A percentile compares a stretch with the other conserved stretches of the same genome.
phyloP scores from a whole-genome alignment of 176 grass and related monocot species.

The Cymbopogon citratus region DNA sequence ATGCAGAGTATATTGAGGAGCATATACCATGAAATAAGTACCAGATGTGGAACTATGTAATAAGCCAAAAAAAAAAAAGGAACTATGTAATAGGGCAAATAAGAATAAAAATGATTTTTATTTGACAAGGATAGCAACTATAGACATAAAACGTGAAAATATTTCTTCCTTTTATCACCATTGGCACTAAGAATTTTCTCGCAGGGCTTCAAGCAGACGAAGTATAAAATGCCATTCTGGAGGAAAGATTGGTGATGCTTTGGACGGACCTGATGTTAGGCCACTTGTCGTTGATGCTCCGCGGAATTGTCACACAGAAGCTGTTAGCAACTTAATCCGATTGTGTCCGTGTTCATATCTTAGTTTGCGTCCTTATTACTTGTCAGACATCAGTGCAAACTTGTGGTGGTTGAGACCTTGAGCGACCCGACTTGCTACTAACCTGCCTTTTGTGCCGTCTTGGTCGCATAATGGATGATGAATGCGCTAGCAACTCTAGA shows the following conservation, averaged over 20 bases:
- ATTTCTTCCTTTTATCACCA: neutral
- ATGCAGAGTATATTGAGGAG: neutral
- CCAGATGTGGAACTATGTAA: neutral
- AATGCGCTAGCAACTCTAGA: neutral
- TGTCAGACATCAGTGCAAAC: neutral
- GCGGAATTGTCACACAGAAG: neutral
- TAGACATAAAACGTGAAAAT: neutral
- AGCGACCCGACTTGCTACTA: neutral
- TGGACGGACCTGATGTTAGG: neutral
- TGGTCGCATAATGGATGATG: neutral
- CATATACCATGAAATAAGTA: neutral
- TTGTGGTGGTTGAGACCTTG: neutral
- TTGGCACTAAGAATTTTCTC: neutral
- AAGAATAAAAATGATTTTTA: too few species aligned
- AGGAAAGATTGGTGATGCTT: neutral
- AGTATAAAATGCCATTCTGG: slow-evolving; percentile 26
- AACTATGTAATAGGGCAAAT: neutral
- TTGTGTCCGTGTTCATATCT: neutral
- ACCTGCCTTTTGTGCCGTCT: neutral
- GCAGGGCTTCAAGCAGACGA: slow-evolving; percentile 37
- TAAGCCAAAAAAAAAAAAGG: neutral
- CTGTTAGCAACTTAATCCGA: neutral
- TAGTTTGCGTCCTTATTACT: neutral
- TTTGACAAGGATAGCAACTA: neutral
- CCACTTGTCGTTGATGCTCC: neutral